A percentile compares a stretch with the other conserved stretches of the same genome.
These are phyloP conservation scores for barrel medic (Medicago truncatula) DNA, from an alignment of 306 rosid species.

Conservation along the genomic window MtrunA17r5.0-ANR NC_053045.1:57569001-57569500, in stretches of 20 bases:
- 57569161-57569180: constrained; percentile 28
- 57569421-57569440: neutral
- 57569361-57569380: neutral
- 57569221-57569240: constrained; percentile 29
- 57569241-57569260: constrained; percentile 10
- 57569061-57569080: constrained; percentile 36
- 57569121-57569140: constrained; percentile 20
- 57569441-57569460: neutral
- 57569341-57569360: constrained; percentile 2
- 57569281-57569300: constrained; percentile 15
- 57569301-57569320: neutral
- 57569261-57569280: constrained; percentile 30
- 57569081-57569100: constrained; percentile 24
- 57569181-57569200: constrained; percentile 23
- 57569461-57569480: neutral
- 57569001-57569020: constrained; percentile 89
- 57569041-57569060: constrained; percentile 31
- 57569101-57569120: constrained; percentile 29
- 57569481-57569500: neutral
- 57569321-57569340: constrained; percentile 4
- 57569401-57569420: neutral
- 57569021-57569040: constrained; percentile 50
- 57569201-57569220: constrained; percentile 1
- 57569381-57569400: neutral
- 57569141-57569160: neutral